These are phyloP conservation scores for Calvatia gigantea DNA, from an alignment of 768 basidiomycete species.

Conservation along the genomic window DNA sequence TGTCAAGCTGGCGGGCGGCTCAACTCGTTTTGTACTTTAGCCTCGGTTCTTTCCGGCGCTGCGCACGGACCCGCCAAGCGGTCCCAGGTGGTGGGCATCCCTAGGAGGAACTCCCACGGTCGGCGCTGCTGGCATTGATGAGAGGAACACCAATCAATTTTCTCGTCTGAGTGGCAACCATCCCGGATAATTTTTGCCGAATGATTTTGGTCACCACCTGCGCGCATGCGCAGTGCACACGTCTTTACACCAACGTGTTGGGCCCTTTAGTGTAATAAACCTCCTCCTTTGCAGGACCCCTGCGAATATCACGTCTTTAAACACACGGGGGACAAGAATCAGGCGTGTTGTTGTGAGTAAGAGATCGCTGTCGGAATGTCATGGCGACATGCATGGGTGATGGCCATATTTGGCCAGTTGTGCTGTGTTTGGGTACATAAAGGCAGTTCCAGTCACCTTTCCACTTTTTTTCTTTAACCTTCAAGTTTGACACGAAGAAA, in stretches of 20 bases:
- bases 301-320: not conserved
- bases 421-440: conserved; percentile 35
- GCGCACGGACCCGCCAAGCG: conserved; percentile 9
- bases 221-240: too few relatives aligned
- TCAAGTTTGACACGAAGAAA: conserved; percentile 82
- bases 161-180: not conserved
- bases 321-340: not conserved
- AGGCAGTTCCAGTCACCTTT: conserved; percentile 27
- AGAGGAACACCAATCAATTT: conserved; percentile 1
- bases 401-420: conserved; percentile 28
- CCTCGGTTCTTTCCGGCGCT: conserved; percentile 8
- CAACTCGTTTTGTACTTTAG: not conserved
- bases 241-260: not conserved
- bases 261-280: not conserved
- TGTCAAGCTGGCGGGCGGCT: not conserved
- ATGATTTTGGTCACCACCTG: too few relatives aligned
- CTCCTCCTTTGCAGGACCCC: not conserved
- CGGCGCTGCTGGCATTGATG: not conserved
- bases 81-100: not conserved
- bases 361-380: conserved; percentile 23
- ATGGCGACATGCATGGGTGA: conserved; percentile 38
- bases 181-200: not conserved
- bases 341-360: not conserved
- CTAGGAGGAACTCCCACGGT: not conserved
- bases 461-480: conserved; percentile 61